phyloP scores from a whole-genome alignment of 805 yeast genomes.

The Metschnikowia bowlesiae region DNA sequence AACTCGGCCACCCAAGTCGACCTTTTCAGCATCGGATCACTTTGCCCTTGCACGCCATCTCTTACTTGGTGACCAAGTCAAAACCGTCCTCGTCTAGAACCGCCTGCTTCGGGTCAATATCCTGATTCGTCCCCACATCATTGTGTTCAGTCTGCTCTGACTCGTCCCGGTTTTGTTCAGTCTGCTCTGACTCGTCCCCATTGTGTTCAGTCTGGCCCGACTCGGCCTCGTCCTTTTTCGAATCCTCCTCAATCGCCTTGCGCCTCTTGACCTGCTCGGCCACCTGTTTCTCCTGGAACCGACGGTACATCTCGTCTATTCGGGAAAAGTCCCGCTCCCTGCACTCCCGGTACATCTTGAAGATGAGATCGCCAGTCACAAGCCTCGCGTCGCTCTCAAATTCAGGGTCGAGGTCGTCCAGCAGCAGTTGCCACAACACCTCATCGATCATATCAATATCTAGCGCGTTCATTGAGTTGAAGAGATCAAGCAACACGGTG shows the following conservation, averaged over 20 bases:
- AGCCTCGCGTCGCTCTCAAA: conserved; percentile 88
- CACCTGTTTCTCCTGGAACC: conserved; percentile 54
- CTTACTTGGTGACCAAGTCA: conserved; percentile 64
- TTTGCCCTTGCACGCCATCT: not conserved
- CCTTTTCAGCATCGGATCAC: no score
- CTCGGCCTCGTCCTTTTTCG: conserved; percentile 46
- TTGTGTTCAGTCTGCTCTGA: no score
- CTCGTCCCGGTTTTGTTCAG: no score
- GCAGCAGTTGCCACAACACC: conserved; percentile 81
- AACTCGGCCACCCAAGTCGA: no score
- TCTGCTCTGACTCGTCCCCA: no score
- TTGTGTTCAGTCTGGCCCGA: conserved; percentile 41
- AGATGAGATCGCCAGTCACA: conserved; percentile 61
- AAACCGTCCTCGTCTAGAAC: conserved; percentile 94
- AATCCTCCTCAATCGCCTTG: conserved; percentile 51
- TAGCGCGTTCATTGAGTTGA: conserved; percentile 53
- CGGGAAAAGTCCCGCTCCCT: conserved; percentile 44
- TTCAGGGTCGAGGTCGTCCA: conserved; percentile 87
- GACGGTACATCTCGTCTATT: conserved; percentile 56
- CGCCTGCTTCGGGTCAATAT: conserved; percentile 23
- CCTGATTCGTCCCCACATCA: conserved; percentile 11
- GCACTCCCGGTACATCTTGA: conserved; percentile 66
- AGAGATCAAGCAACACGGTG: conserved; percentile 66
- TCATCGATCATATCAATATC: conserved; percentile 82
- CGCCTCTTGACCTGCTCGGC: conserved; percentile 28